Base-by-base conservation (phyloP, 2,329 filamentous ascomycete species). In the Neopestalotiopsis sp. region DNA sequence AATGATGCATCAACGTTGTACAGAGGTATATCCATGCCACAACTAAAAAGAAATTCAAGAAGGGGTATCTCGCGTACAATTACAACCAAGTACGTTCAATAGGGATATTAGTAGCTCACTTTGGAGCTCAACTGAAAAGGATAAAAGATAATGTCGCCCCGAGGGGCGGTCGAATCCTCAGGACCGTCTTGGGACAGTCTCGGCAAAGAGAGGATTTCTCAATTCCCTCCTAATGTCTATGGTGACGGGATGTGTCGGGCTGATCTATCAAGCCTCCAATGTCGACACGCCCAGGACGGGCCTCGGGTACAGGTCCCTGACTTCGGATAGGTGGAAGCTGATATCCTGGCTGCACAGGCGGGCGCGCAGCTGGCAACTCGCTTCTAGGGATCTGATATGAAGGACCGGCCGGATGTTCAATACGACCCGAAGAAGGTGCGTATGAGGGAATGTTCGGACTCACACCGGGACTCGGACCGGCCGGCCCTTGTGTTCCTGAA, bases 251-350 rank as follows among this genome's bases (percentile, higher is more conserved):
- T 72, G 77, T 82, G 73, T 85, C 85, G 30, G 86, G 84, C 78
- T 84, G 88, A 72, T 89, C 89, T 74, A 92, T 88, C 74, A 89
- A 82, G 1, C 88, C 89, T 12, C 85, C 87, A 70, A 91, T 91
- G 73, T 89, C 88, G 63, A 91, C 85, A 17, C 89, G 85, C 49
- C 83, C 79, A 20, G 83, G 79, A 34, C 87, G 83, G 17, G 74
- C 57, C 42, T 78, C 77, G 17, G 72, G 68, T n/a, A 73, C 67
- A 14, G 74, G 71, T 56, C 76, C 75, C 69, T 77, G 79, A 66
- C 77, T 80, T 59, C 79, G 79, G 56, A 83, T 84, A 4, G 81
- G 81, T 45, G 81, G 80, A 34, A 82, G 72, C 70, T 82, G 81
- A 65, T 80, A 79, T 71, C 80, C 79, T 53, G 79, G 71, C 71